Evolutionary conservation across 495 filamentous ascomycete species (phyloP), one percentile per base, ranked within the genome.

Genomic region (Daldinia loculata): DNA sequence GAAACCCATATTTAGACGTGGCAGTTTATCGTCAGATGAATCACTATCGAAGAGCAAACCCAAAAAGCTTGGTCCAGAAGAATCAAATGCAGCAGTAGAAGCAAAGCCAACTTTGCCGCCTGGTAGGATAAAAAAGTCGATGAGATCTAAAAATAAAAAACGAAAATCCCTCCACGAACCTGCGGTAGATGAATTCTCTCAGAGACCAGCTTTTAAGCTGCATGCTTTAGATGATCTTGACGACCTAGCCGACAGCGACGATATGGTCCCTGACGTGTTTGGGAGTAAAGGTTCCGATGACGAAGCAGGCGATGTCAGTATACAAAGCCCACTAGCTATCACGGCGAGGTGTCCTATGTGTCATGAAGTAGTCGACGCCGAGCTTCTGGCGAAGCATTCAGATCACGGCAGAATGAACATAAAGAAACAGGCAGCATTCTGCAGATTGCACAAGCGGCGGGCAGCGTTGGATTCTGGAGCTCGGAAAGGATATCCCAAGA

Each of bases 401-500:
- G 60, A 74, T 26, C 75, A 79, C 38, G 81, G 82, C 0, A 81
- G 81, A 24, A 86, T 89, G 75, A 90, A 85, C 11, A 80, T 91
- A 48, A 86, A 85, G 12, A 82, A 88, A 29, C 89, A 93, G 75
- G 77, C 81, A 29, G 75, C 77, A 34, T 97, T 98, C 79, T 98
- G 95, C 78, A 79, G 84, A 26, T 82, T 84, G 0, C 95, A 98
- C 79, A 88, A 88, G 68, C 81, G 81, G 22, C 69, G 77, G 5
- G 82, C 85, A 4, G 91, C 92, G 8, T 73, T 83, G 59, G 75
- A 83, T 4, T 80, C 87, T 56, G 97, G 93, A 89, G 70, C 69
- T 14, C 72, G 82, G 11, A 86, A 84, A 41, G 87, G 88, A 1
- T 98, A 96, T 78, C 95, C 95, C 2, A 76, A 81, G 0, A 94